phyloP scores from a whole-genome alignment of 805 yeast genomes.

The Monosporozyma servazzii region DNA sequence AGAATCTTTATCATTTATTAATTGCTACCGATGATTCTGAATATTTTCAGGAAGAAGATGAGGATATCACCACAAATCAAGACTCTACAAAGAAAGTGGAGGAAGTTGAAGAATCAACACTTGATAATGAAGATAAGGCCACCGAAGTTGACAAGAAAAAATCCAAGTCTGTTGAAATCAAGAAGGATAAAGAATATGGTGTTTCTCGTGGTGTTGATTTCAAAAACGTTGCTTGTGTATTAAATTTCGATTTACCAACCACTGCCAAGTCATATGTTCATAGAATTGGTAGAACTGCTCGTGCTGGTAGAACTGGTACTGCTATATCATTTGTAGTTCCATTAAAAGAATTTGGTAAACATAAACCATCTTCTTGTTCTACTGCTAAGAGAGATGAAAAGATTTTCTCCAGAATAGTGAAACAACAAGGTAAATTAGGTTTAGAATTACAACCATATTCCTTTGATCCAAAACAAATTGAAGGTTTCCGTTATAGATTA shows the following conservation, averaged over 20 bases:
- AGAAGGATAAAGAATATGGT: conserved; percentile 72
- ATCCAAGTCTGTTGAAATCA: conserved; percentile 23
- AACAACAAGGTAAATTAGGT: conserved; percentile 66
- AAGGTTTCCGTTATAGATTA: conserved; percentile 90
- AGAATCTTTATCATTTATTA: conserved; percentile 72
- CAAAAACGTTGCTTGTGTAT: conserved; percentile 89
- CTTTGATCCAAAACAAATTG: conserved; percentile 85
- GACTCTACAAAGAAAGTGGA: conserved; percentile 7
- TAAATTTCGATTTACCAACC: conserved; percentile 89
- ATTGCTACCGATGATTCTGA: conserved; percentile 93
- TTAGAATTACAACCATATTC: conserved; percentile 76
- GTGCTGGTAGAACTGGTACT: conserved; percentile 94
- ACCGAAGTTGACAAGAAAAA: conserved; percentile 13
- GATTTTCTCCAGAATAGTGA: conserved; percentile 64
- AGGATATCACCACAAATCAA: conserved; percentile 6
- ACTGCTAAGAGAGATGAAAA: conserved; percentile 81
- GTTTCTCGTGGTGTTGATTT: conserved; percentile 97
- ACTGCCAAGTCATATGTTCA: conserved; percentile 86
- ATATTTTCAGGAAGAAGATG: conserved; percentile 43
- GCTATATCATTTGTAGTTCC: conserved; percentile 89
- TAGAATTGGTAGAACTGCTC: conserved; percentile 93
- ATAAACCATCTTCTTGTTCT: conserved; percentile 64
- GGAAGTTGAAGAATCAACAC: conserved; percentile 10
- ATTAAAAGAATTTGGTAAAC: conserved; percentile 75
- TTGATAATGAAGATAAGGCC: conserved; percentile 8